Conservation (phyloP, 352 stramenopile species). For the Pythium insidiosum region DNA sequence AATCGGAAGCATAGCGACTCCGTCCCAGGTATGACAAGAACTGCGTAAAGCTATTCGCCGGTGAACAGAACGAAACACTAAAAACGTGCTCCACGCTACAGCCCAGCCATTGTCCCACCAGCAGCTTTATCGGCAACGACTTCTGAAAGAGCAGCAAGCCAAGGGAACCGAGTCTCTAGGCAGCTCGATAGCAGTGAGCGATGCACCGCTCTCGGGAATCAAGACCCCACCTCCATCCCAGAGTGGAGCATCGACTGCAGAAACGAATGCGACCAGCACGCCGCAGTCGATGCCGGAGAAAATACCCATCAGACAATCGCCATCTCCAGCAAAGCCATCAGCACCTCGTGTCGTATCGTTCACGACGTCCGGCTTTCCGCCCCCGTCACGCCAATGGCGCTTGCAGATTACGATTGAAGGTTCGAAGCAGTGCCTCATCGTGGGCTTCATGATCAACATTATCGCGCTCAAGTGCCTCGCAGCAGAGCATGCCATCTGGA, state of each 20-base stretch:
- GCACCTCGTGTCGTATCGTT: slow-evolving; percentile 12
- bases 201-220: no score
- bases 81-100: no score
- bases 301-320: slow-evolving; percentile 9
- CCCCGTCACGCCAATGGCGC: slow-evolving; percentile 20
- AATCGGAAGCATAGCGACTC: slow-evolving; percentile 57
- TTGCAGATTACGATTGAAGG: slow-evolving; percentile 51
- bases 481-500: slow-evolving; percentile 59
- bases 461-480: slow-evolving; percentile 54
- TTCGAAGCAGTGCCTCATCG: slow-evolving; percentile 64
- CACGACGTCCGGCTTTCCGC: slow-evolving; percentile 1
- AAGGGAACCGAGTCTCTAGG: no score
- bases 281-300: no score
- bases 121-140: slow-evolving; percentile 64
- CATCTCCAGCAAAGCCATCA: slow-evolving; percentile 2
- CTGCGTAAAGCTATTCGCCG: no score
- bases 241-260: no score
- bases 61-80: no score
- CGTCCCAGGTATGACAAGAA: slow-evolving; percentile 8
- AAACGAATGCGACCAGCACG: no score
- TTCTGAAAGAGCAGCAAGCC: slow-evolving; percentile 47
- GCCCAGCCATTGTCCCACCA: slow-evolving; percentile 52
- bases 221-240: no score
- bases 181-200: no score
- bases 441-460: slow-evolving; percentile 74